Evolutionary conservation across 176 grass and related monocot species (phyloP), one percentile per base, ranked within the genome.

Genomic region (Themeda triandra): DNA sequence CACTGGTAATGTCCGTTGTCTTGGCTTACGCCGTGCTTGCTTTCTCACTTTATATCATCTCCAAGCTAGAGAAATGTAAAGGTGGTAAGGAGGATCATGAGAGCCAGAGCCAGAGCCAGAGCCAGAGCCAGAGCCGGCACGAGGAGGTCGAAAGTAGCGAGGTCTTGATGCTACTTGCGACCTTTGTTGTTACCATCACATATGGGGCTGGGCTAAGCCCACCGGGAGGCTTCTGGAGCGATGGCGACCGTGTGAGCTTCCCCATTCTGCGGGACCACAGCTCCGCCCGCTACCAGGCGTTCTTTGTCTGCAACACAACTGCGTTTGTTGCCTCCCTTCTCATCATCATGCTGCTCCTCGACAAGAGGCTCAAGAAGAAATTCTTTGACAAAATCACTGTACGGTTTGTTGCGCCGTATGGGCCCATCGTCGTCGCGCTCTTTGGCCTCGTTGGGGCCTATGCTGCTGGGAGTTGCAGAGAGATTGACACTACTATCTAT

Each of bases 281-380:
- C 10, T 0, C 36, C 21, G 37, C 37, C 37, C 37, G 37, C 7
- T 40, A 40, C 37, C 6, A 40, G 37, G 37, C 37, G 7, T 40
- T 87, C 79, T 82, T 82, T 3, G 27, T 76, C 28, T 82, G 78
- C 85, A 87, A 87, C 71, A 87, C 85, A 79, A 76, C 79, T 0
- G 71, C 85, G 0, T 76, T 87, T 6, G 48, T 75, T 6, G 63
- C 72, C 2, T 82, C 63, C 46, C 71, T 87, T 2, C 21, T 86
- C 24, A 81, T 86, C 56, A 54, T 86, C 24, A 73, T 80, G 31
- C 44, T 86, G 41, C 77, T 86, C 17, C 30, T 86, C 12, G 44
- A 74, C 69, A 86, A 74, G 68, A 74, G n/a, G 78, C 25, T 86
- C 4, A 59, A 2, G 11, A 9, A 13, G 15, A 8, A 9, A 6